These are phyloP conservation scores for Paracamarosporium sp. DNA, from an alignment of 2,329 filamentous ascomycete species.

Conservation along the genomic window DNA sequence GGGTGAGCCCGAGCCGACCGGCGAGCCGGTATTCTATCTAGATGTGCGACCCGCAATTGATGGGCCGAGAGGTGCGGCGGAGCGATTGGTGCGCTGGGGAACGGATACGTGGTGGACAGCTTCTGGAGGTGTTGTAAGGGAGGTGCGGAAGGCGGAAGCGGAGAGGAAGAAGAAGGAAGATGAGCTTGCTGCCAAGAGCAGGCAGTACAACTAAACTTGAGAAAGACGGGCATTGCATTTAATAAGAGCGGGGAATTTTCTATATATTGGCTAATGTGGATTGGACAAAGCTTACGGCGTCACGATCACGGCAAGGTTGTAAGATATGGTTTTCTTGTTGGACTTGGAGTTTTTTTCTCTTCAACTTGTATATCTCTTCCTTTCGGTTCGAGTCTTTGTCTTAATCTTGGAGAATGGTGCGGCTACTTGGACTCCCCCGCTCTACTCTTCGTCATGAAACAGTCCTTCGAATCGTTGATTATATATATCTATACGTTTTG, in stretches of 20 bases:
- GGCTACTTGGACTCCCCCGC: neutral
- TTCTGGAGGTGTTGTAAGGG: conserved; percentile 71
- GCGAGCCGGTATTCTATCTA: conserved; percentile 93
- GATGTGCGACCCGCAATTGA: conserved; percentile 90
- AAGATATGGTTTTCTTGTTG: neutral
- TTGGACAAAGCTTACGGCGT: neutral
- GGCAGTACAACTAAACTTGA: conserved; percentile 32
- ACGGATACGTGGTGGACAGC: conserved; percentile 95
- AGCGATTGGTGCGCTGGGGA: conserved; percentile 86
- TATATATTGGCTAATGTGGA: neutral
- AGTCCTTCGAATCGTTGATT: no score
- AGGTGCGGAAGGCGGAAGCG: conserved; percentile 46
- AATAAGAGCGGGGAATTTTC: neutral
- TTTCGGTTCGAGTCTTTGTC: neutral
- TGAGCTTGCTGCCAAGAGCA: conserved; percentile 23
- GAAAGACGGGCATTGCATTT: neutral
- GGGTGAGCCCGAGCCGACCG: conserved; percentile 78
- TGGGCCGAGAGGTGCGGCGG: conserved; percentile 78
- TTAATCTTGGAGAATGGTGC: neutral
- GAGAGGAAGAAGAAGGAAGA: conserved; percentile 39
- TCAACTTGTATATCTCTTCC: neutral
- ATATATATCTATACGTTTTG: no score
- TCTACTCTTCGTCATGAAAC: neutral
- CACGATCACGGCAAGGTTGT: conserved; percentile 1
- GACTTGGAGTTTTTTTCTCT: neutral